phyloP scores from a whole-genome alignment of 192 early-diverging fungal genomes.

The Coemansia sp. region DNA sequence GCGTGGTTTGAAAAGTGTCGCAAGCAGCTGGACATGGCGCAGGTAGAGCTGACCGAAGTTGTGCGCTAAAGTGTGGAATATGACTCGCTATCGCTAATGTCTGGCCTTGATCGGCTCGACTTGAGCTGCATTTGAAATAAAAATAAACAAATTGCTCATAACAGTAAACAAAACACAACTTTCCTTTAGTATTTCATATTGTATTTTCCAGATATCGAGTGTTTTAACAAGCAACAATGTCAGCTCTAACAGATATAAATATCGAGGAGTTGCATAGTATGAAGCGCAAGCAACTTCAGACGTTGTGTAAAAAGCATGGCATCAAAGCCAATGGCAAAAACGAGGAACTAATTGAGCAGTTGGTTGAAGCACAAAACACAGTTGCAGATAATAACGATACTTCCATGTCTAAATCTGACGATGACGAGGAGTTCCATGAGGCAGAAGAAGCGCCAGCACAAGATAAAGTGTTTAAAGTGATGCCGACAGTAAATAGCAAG shows the following conservation, averaged over 20 bases:
- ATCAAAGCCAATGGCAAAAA: conserved; percentile 49
- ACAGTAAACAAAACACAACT: background rate
- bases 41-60: conserved; percentile 13
- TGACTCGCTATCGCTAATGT: too few relatives aligned
- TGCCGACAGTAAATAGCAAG: conserved; percentile 6
- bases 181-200: too few relatives aligned
- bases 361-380: conserved; percentile 10
- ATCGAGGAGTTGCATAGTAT: conserved; percentile 30
- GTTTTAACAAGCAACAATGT: conserved; percentile 1
- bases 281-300: conserved; percentile 49
- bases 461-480: conserved; percentile 25
- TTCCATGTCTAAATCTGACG: conserved; percentile 4
- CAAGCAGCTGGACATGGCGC: conserved; percentile 24
- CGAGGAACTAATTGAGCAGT: conserved; percentile 38
- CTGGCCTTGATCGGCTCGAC: background rate
- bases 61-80: conserved; percentile 10
- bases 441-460: background rate
- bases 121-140: conserved; percentile 8
- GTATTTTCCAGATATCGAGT: too few relatives aligned
- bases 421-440: conserved; percentile 6
- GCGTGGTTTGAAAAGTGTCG: conserved; percentile 46
- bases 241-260: conserved; percentile 15
- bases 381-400: conserved; percentile 1
- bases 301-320: conserved; percentile 47
- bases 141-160: background rate